These are phyloP conservation scores for Anacardium occidentale DNA, from an alignment of 345 rosid species.

Conservation along the genomic window DNA sequence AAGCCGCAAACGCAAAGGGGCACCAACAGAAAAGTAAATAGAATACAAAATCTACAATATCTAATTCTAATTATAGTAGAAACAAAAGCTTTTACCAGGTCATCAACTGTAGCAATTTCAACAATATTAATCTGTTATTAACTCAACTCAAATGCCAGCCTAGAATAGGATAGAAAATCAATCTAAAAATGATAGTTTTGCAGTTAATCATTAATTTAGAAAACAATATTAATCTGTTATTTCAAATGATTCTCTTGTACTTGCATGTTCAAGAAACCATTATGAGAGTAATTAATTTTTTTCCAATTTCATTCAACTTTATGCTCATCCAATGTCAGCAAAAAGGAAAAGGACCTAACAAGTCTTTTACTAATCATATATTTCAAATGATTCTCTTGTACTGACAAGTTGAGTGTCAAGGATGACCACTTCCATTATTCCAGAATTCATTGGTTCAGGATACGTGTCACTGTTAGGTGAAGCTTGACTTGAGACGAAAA, in stretches of 20 bases:
- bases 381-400: no score
- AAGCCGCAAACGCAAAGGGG: background rate
- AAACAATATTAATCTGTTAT: background rate
- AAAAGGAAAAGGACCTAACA: slow-evolving; percentile 15
- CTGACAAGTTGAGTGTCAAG: slow-evolving; percentile 17
- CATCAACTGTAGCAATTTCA: background rate
- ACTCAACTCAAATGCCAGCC: background rate
- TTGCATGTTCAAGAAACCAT: slow-evolving; percentile 16
- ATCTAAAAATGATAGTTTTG: background rate
- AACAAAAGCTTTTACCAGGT: background rate
- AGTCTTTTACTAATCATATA: no score
- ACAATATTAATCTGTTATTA: background rate
- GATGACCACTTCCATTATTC: slow-evolving; percentile 18
- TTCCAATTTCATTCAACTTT: slow-evolving; percentile 1
- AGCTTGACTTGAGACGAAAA: no score
- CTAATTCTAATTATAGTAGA: background rate
- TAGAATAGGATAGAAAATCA: background rate
- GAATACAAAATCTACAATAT: background rate
- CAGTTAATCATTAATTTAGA: background rate
- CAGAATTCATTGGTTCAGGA: background rate
- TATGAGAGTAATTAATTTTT: slow-evolving; percentile 6
- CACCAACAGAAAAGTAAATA: background rate
- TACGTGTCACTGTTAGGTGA: slow-evolving; percentile 6
- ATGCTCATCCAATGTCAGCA: slow-evolving; percentile 18
- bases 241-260: slow-evolving; percentile 12